A percentile compares a stretch with the other conserved stretches of the same genome.
These are phyloP conservation scores for Aureobasidium melanogenum DNA, from an alignment of 2,329 filamentous ascomycete species.

Conservation along the genomic window DNA sequence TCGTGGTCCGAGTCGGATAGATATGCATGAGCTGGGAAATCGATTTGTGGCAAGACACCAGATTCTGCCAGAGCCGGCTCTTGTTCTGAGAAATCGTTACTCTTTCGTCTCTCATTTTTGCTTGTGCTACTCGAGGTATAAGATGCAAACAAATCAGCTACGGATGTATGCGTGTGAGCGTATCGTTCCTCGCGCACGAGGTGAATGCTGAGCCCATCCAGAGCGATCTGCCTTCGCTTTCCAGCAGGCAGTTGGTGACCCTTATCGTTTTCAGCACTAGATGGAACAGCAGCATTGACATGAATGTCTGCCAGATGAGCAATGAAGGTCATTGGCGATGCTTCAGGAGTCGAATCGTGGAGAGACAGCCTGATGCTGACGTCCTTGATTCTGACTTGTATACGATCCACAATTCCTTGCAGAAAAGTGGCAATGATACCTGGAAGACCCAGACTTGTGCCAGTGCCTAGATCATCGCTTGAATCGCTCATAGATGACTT, in stretches of 20 bases:
- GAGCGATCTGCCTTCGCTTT: neutral
- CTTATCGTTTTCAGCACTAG: neutral
- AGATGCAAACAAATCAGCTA: neutral
- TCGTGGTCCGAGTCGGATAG: neutral
- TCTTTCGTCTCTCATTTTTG: neutral
- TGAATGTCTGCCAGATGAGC: neutral
- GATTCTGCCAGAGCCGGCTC: slow-evolving; percentile 1
- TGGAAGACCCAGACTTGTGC: slow-evolving; percentile 60
- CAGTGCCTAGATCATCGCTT: slow-evolving; percentile 62
- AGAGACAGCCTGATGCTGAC: slow-evolving; percentile 47
- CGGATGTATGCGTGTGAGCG: neutral
- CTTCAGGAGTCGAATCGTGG: neutral
- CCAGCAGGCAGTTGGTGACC: neutral
- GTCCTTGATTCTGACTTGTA: slow-evolving; percentile 56
- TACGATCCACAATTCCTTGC: slow-evolving; percentile 63
- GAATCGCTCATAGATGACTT: slow-evolving; percentile 46
- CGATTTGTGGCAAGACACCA: neutral
- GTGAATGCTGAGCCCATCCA: neutral
- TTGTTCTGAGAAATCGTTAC: neutral
- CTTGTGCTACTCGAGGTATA: neutral
- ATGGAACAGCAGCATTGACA: neutral
- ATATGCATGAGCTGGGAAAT: neutral
- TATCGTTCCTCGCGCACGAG: neutral
- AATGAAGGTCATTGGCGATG: neutral
- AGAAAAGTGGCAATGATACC: slow-evolving; percentile 62